These are phyloP conservation scores for Vitis rotundifolia DNA, from an alignment of 164 flowering plant species.

Conservation along the genomic window DNA sequence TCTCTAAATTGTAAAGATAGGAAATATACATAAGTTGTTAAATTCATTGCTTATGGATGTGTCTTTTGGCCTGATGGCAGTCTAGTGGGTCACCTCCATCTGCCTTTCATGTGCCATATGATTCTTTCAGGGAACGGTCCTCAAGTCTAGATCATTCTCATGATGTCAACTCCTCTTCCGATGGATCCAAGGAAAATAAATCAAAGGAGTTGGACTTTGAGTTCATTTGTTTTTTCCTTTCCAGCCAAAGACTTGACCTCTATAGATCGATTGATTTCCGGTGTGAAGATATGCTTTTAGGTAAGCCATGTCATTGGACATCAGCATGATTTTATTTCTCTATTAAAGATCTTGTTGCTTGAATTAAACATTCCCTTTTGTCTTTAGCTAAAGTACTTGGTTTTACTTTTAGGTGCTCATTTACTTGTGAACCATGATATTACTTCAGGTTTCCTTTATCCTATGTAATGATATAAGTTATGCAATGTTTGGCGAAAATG, in stretches of 20 bases:
- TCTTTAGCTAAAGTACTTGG: too few relatives aligned
- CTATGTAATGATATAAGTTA: too few relatives aligned
- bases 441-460: too few relatives aligned
- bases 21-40: background rate
- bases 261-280: constrained; percentile 83
- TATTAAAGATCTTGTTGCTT: too few relatives aligned
- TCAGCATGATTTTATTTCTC: background rate
- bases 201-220: constrained; percentile 77
- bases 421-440: too few relatives aligned
- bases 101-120: constrained; percentile 81
- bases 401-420: too few relatives aligned
- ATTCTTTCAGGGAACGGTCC: constrained; percentile 60
- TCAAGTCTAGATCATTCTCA: constrained; percentile 27
- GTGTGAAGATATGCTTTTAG: constrained; percentile 96
- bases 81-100: constrained; percentile 93
- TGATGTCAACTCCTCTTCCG: constrained; percentile 29
- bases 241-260: constrained; percentile 75
- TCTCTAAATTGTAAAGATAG: constrained; percentile 1
- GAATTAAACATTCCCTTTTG: too few relatives aligned
- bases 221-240: constrained; percentile 85
- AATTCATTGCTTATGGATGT: background rate
- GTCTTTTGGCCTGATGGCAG: constrained; percentile 43
- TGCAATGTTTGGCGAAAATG: too few relatives aligned
- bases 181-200: constrained; percentile 24
- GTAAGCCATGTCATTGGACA: constrained; percentile 30